Evolutionary conservation across 1,284 basidiomycete genomes (phyloP), one percentile per base, ranked within the genome.

Genomic region (Lignosus rhinocerotis): DNA sequence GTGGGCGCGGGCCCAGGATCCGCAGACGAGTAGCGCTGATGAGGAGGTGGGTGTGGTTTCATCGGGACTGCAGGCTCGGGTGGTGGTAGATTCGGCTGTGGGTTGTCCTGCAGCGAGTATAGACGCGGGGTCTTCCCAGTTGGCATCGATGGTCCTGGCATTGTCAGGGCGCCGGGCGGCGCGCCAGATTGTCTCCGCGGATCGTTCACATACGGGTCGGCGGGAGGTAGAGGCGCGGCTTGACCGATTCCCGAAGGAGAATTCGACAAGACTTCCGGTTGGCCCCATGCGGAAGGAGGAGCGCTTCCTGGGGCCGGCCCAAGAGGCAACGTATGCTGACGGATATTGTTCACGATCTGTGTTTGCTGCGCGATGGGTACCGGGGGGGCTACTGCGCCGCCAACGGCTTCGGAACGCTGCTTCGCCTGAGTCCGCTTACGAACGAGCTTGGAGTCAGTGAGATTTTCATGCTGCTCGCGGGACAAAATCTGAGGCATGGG

Each of bases 381-480:
- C 7, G 66, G 54, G 9, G 62, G 34, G 9, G 67, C 32, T 0
- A 41, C 25, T 3, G 50, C 21, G 30, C 59, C 66, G 17, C 73
- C 69, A 16, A 65, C 55, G 19, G 76, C 79, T 44, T 90, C 86
- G 17, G 89, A 87, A 17, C 87, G 78, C 67, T 86, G 78, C 66
- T 87, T 86, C 3, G 94, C 94, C 66, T 88, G 86, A 0, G 94
- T 96, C 14, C 92, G 85, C 62, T 87, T 90, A 3, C 94, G 80
- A 10, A 95, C 88, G 38, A 98, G 83, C 62, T 88, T 93, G 41
- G 76, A 77, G 67, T 94, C 88, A 12, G 94, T 88, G 59, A 93
- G 83, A 1, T 76, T 77, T 63, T 95, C 86, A 75, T 97, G 93
- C 60, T 96, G 89, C 47, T 84, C 78, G 21, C 94, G 79, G 0